A percentile compares a stretch with the other conserved stretches of the same genome.
phyloP scores from a whole-genome alignment of 2,329 filamentous ascomycete species.

The Paramyrothecium sp. region DNA sequence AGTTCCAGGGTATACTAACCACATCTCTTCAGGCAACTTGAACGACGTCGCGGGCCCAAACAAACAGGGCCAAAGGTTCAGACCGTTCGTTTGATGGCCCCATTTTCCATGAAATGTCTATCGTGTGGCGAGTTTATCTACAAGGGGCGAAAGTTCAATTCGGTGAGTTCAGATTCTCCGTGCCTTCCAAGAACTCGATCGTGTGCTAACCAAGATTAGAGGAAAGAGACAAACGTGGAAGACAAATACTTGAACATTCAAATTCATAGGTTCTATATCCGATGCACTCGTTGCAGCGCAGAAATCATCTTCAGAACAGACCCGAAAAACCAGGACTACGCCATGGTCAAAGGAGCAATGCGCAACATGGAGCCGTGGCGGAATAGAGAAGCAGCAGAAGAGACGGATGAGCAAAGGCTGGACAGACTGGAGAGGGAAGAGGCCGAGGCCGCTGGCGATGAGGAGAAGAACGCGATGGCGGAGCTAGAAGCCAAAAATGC shows the following conservation, averaged over 20 bases:
- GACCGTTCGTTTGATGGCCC: constrained; percentile 79
- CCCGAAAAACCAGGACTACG: constrained; percentile 92
- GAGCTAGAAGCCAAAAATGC: constrained; percentile 91
- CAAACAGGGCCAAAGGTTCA: constrained; percentile 76
- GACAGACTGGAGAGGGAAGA: constrained; percentile 81
- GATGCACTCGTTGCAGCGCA: constrained; percentile 80
- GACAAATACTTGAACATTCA: constrained; percentile 87
- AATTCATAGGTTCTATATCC: constrained; percentile 79
- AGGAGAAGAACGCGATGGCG: constrained; percentile 88
- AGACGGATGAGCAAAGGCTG: constrained; percentile 84
- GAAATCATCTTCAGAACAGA: constrained; percentile 95
- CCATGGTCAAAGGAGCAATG: constrained; percentile 76
- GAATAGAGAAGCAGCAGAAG: constrained; percentile 57
- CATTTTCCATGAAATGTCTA: constrained; percentile 41
- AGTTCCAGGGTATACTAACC: too few species aligned
- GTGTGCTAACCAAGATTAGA: constrained; percentile 17
- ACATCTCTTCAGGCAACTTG: too few species aligned
- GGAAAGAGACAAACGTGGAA: constrained; percentile 85
- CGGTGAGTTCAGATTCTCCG: too few species aligned
- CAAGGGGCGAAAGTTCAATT: constrained; percentile 90
- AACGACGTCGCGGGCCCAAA: constrained; percentile 66
- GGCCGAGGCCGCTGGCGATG: constrained; percentile 57
- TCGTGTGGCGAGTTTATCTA: constrained; percentile 76
- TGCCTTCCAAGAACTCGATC: background rate
- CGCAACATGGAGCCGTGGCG: constrained; percentile 94